A percentile compares a stretch with the other conserved stretches of the same genome.
Evolutionary conservation across 75 land plant species (phyloP).

Genomic region (Azolla pinnata): DNA sequence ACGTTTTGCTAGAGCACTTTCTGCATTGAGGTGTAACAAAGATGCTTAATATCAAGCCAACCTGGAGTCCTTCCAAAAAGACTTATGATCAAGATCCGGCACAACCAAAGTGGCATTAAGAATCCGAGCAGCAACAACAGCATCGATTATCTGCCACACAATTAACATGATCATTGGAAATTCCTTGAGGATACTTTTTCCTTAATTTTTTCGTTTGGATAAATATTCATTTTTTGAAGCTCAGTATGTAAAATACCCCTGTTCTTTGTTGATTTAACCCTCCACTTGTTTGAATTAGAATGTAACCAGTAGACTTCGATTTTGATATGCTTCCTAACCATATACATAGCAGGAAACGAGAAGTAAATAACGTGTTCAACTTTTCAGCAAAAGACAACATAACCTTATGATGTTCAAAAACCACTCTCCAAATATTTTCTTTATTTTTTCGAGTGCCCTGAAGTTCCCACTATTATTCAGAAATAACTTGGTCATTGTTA

Average conservation of each 20-base stretch:
- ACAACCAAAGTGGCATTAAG: conserved; percentile 31
- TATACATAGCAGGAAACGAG: too few species aligned
- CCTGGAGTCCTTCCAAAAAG: conserved; percentile 31
- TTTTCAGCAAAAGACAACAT: too few species aligned
- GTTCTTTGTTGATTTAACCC: conserved; percentile 91
- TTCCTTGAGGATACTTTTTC: not conserved
- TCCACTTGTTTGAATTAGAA: conserved; percentile 94
- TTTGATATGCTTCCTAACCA: too few species aligned
- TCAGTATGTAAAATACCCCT: conserved; percentile 39
- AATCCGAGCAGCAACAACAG: conserved; percentile 26
- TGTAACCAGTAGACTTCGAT: too few species aligned
- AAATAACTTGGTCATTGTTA: too few species aligned
- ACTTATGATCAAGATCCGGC: conserved; percentile 23
- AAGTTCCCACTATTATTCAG: too few species aligned
- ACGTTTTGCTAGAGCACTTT: not conserved
- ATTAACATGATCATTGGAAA: not conserved
- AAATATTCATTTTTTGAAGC: too few species aligned
- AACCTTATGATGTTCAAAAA: too few species aligned
- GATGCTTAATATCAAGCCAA: not conserved
- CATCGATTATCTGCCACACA: conserved; percentile 25
- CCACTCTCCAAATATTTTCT: too few species aligned
- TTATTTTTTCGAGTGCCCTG: too few species aligned
- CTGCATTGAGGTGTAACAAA: not conserved
- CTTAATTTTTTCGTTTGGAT: too few species aligned
- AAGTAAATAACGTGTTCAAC: too few species aligned